Percentiles rank a stretch among this genome's conserved stretches.
Conservation (phyloP, 352 stramenopile genomes). For the Pythium insidiosum region DNA sequence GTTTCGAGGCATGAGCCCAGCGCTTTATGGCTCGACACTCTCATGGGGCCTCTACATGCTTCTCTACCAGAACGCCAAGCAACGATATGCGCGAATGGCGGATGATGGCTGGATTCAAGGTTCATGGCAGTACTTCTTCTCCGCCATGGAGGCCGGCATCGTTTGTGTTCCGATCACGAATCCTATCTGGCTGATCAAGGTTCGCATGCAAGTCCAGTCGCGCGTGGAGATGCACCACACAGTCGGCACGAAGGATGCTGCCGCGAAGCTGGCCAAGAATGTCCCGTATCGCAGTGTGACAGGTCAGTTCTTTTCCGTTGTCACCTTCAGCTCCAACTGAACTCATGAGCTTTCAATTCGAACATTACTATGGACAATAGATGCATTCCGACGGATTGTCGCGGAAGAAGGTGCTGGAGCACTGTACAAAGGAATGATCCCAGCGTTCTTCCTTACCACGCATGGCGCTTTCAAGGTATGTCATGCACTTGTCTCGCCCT, state of each 20-base stretch:
- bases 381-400: constrained; percentile 92
- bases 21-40: constrained; percentile 92
- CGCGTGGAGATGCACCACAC: constrained; percentile 35
- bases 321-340: neutral
- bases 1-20: constrained; percentile 92
- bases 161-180: constrained; percentile 97
- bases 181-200: constrained; percentile 98
- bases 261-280: constrained; percentile 41
- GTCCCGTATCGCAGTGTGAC: constrained; percentile 60
- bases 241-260: constrained; percentile 39
- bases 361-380: constrained; percentile 13
- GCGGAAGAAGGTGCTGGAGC: constrained; percentile 90
- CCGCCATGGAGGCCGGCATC: constrained; percentile 63
- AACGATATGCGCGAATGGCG: constrained; percentile 60
- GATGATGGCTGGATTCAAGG: constrained; percentile 63
- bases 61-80: constrained; percentile 96
- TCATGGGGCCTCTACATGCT: constrained; percentile 99
- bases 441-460: constrained; percentile 93
- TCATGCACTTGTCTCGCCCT: neutral
- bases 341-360: neutral
- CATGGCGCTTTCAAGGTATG: constrained; percentile 94
- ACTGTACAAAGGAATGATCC: constrained; percentile 95
- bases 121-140: constrained; percentile 80
- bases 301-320: constrained; percentile 16
- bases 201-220: constrained; percentile 91